Evolutionary conservation across 768 basidiomycete species (phyloP).

Genomic region (Cystobasidium tubakii): DNA sequence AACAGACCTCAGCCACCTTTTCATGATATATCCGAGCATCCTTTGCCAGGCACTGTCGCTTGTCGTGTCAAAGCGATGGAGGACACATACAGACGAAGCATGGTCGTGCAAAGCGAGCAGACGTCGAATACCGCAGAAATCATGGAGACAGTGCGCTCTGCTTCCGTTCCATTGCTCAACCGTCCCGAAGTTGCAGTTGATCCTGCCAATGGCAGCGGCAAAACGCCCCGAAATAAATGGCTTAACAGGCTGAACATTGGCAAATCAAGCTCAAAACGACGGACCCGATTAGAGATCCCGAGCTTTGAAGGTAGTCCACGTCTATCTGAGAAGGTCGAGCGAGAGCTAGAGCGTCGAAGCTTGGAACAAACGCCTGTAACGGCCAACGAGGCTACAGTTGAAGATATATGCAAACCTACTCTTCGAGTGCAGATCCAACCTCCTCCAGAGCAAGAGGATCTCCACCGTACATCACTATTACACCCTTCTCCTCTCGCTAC

Average conservation of each 20-base stretch:
- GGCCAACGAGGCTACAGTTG: too few species aligned
- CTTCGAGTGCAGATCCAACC: not conserved
- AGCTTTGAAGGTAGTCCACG: conserved; percentile 2
- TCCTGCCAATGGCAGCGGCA: not conserved
- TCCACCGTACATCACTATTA: not conserved
- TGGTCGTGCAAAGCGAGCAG: not conserved
- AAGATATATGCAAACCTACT: too few species aligned
- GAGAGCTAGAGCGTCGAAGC: conserved; percentile 3
- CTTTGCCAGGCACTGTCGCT: not conserved
- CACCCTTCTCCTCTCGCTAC: not conserved
- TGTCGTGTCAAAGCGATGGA: not conserved
- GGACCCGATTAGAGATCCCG: conserved; percentile 17
- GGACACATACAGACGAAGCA: not conserved
- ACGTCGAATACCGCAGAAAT: not conserved
- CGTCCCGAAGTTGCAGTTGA: not conserved
- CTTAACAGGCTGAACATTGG: not conserved
- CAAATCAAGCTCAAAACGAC: not conserved
- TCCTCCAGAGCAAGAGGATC: not conserved
- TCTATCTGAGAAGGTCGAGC: not conserved
- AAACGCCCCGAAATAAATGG: conserved; percentile 19
- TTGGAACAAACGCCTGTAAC: not conserved
- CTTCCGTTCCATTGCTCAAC: not conserved
- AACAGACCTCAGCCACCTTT: not conserved
- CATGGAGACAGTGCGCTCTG: not conserved
- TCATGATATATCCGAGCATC: not conserved